phyloP scores from a whole-genome alignment of 2,329 filamentous ascomycete genomes.

The Aspergillus ibericus region DNA sequence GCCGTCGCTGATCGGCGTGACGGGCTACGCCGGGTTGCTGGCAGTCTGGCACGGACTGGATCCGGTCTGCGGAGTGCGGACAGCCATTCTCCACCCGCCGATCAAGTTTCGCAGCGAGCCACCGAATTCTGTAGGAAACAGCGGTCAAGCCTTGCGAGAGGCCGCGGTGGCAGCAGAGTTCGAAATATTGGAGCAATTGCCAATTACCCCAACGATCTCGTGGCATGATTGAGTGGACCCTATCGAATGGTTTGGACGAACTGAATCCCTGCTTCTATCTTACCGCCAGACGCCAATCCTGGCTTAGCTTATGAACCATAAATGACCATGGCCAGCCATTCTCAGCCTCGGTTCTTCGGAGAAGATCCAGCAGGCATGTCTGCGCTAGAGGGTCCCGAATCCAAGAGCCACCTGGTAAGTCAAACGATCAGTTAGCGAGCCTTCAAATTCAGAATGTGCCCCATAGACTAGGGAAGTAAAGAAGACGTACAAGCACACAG shows the following conservation, averaged over 20 bases:
- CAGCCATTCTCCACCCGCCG: background rate
- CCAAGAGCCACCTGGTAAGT: conserved; percentile 28
- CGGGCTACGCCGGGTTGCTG: background rate
- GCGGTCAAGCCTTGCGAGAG: background rate
- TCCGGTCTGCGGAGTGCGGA: too few relatives aligned
- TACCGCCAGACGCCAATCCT: conserved; percentile 17
- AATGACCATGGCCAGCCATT: conserved; percentile 26
- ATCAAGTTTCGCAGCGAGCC: background rate
- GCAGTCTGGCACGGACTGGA: background rate
- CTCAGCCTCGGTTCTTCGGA: conserved; percentile 23
- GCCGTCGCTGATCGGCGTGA: background rate
- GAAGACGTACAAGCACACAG: conserved; percentile 32
- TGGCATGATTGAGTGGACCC: background rate
- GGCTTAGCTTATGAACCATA: conserved; percentile 19
- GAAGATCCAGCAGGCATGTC: conserved; percentile 22
- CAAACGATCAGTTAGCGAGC: background rate
- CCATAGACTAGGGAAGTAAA: background rate
- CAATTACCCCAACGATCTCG: background rate
- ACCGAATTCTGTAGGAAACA: background rate
- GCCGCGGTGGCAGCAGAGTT: background rate
- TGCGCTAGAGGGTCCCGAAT: conserved; percentile 31
- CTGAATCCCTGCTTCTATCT: background rate
- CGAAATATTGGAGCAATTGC: background rate
- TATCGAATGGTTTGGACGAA: background rate
- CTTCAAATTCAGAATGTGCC: background rate